Evolutionary conservation across 768 basidiomycete species (phyloP).

Genomic region (Boletellus sp.): DNA sequence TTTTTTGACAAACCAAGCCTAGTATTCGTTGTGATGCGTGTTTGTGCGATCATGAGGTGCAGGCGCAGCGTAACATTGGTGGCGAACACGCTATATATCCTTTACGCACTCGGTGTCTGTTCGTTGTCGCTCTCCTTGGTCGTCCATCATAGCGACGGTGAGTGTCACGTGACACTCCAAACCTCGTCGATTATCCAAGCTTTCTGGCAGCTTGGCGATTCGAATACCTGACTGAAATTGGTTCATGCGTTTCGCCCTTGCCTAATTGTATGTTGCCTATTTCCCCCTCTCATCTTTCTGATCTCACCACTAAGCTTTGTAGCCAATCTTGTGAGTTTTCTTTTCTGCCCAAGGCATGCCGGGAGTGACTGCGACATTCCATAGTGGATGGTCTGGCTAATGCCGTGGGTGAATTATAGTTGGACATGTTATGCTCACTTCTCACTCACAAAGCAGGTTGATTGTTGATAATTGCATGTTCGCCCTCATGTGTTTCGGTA

Average conservation of each 20-base stretch:
- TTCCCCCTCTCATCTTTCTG: neutral
- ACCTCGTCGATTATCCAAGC: neutral
- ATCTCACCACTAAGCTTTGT: neutral
- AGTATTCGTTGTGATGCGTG: conserved; percentile 25
- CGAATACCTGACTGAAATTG: conserved; percentile 3
- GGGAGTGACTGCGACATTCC: neutral
- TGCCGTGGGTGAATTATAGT: conserved; percentile 8
- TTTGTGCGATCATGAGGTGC: conserved; percentile 22
- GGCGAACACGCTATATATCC: conserved; percentile 5
- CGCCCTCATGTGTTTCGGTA: neutral
- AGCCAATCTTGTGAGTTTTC: conserved; percentile 9
- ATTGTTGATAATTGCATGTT: conserved; percentile 13
- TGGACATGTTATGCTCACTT: neutral
- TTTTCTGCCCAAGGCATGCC: neutral
- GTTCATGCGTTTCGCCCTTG: conserved; percentile 11
- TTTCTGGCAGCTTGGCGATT: neutral
- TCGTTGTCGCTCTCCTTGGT: neutral
- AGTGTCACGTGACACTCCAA: neutral
- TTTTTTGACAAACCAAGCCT: no score
- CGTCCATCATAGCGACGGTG: neutral
- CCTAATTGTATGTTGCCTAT: neutral
- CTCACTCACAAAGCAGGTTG: conserved; percentile 8
- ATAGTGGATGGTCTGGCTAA: conserved; percentile 11
- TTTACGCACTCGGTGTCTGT: conserved; percentile 3
- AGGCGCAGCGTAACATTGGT: neutral